phyloP scores from a whole-genome alignment of 1,139 yeast species.

The Protomyces lactucae-debilis region DNA sequence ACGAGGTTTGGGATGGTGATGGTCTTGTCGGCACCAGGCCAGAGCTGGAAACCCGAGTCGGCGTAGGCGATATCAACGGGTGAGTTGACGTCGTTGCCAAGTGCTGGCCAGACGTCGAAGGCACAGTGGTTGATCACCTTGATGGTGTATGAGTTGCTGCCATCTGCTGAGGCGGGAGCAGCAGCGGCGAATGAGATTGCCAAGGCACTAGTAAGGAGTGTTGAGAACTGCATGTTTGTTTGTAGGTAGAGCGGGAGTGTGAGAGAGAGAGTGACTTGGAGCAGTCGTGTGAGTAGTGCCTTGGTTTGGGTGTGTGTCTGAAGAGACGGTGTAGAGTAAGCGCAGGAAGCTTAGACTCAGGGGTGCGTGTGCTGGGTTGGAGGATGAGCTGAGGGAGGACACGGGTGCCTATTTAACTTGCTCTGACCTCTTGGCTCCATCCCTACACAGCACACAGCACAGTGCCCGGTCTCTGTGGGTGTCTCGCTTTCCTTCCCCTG shows the following conservation, averaged over 20 bases:
- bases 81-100: slow-evolving; percentile 16
- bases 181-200: background rate
- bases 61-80: slow-evolving; percentile 2
- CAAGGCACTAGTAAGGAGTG: background rate
- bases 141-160: slow-evolving; percentile 7
- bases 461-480: too few species aligned
- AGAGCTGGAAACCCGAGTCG: slow-evolving; percentile 15
- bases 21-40: slow-evolving; percentile 3
- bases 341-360: background rate
- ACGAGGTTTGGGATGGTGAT: slow-evolving; percentile 11
- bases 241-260: background rate
- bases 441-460: too few species aligned
- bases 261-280: background rate
- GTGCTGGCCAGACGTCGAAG: slow-evolving; percentile 21
- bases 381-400: background rate
- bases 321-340: slow-evolving; percentile 1
- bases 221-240: background rate
- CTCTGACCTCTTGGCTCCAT: background rate
- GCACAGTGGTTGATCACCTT: slow-evolving; percentile 14
- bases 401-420: background rate
- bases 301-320: background rate
- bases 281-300: background rate
- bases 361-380: background rate
- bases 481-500: background rate
- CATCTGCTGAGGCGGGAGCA: background rate